Conservation (phyloP, 2,329 filamentous ascomycete species). For the Exophiala mesophila region DNA sequence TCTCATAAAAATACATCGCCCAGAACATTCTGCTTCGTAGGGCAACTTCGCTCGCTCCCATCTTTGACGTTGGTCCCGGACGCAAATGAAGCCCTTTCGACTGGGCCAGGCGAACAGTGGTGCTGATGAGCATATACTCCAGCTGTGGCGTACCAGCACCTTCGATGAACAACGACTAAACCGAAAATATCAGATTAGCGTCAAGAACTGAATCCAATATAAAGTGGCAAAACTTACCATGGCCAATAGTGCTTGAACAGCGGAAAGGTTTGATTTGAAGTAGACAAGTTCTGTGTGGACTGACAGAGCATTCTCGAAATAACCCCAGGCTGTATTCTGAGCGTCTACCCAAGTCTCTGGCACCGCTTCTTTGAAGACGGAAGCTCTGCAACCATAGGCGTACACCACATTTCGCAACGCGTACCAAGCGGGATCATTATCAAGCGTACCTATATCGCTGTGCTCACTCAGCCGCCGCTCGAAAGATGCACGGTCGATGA, state of each 20-base stretch:
- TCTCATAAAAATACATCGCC: not conserved
- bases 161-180: not conserved
- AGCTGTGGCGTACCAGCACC: not conserved
- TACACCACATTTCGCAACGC: not conserved
- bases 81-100: not conserved
- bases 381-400: not conserved
- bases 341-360: no score
- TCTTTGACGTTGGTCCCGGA: not conserved
- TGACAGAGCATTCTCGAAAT: not conserved
- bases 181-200: not conserved
- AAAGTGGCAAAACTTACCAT: slow-evolving; percentile 3
- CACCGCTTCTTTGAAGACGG: not conserved
- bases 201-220: not conserved
- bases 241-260: slow-evolving; percentile 1
- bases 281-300: not conserved
- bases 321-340: no score
- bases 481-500: slow-evolving; percentile 1
- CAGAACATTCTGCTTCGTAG: not conserved
- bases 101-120: not conserved
- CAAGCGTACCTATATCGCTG: not conserved
- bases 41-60: not conserved
- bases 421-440: slow-evolving; percentile 4
- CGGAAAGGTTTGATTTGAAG: slow-evolving; percentile 1
- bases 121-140: not conserved
- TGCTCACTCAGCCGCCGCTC: not conserved